phyloP scores from a whole-genome alignment of 2,329 filamentous ascomycete species.

The Xylariomycetidae sp. region DNA sequence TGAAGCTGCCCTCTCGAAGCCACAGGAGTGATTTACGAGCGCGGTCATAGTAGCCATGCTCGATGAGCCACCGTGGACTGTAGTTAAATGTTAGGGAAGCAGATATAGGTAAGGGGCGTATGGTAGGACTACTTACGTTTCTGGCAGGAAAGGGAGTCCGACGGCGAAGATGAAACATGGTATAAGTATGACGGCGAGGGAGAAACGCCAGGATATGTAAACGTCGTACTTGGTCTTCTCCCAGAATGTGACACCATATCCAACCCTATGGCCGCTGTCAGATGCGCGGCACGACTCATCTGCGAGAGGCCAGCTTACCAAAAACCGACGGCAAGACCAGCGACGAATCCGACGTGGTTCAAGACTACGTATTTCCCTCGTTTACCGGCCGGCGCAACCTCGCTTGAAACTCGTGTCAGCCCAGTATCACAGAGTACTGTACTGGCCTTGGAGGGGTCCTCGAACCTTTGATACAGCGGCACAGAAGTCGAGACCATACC shows the following conservation, averaged over 20 bases:
- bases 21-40: constrained; percentile 41
- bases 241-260: constrained; percentile 54
- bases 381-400: constrained; percentile 48
- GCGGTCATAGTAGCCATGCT: constrained; percentile 38
- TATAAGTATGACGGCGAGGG: constrained; percentile 46
- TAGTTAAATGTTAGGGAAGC: background rate
- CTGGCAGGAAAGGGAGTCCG: constrained; percentile 48
- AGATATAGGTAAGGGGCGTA: background rate
- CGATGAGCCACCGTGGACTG: constrained; percentile 55
- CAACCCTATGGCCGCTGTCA: constrained; percentile 37
- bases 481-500: constrained; percentile 53
- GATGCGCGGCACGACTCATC: too few species aligned
- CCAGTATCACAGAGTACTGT: background rate
- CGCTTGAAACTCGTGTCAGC: constrained; percentile 30
- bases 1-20: constrained; percentile 42
- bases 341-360: constrained; percentile 55
- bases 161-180: constrained; percentile 45
- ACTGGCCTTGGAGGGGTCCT: too few species aligned
- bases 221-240: constrained; percentile 34
- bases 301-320: constrained; percentile 48
- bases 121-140: constrained; percentile 39
- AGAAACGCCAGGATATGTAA: constrained; percentile 47
- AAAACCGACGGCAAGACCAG: constrained; percentile 48
- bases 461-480: constrained; percentile 52
- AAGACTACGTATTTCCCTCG: constrained; percentile 53